Evolutionary conservation across 140 eudicot genomes (phyloP), one percentile per base, ranked within the genome.

Genomic region (Erigeron philadelphicus): DNA sequence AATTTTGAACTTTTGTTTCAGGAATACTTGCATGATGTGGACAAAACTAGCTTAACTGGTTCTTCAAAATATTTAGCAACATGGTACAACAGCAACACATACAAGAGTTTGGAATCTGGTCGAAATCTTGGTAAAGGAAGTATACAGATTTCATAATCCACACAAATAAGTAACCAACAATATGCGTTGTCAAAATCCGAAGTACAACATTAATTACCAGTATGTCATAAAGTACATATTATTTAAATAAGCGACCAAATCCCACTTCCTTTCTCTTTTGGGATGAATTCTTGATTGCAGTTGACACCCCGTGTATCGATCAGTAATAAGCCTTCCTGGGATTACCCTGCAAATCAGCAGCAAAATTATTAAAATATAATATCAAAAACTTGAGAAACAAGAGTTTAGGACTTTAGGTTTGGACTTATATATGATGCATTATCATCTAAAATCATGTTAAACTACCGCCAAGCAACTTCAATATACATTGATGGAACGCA

Each of bases 271-370:
- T 59, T 68, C 46, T 61, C 59, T 41, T 75, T 68, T 9, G 17
- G 75, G 48, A 59, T 21, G 11, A 46, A 21, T 25, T 54, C 16
- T 25, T 21, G 11, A 71, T 21, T 35, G 54, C 68, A 77, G 12
- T 31, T 5, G 11, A 68, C 19, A 52, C 52, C 56, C 65, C 72
- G 50, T 3, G 11, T 59, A 16, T 67, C 13, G 12, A 71, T 80
- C 78, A 88, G 83, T 88, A 88, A 80, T 88, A 88, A n/a, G 85
- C 78, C 67, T 85, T 88, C 58, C 96, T 74, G 1, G 95, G 95
- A 68, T 89, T 89, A 46, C 81, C 80, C 95, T 88, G 81, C 77
- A 68, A 74, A 45, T 12, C 13, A 23, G 45, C 61, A 58, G 23
- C 66, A 67, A 35, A 8, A 55, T 25, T 58, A 19, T 45, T 61